Conservation (phyloP, 345 rosid genomes). For the Lepidium sativum region DNA sequence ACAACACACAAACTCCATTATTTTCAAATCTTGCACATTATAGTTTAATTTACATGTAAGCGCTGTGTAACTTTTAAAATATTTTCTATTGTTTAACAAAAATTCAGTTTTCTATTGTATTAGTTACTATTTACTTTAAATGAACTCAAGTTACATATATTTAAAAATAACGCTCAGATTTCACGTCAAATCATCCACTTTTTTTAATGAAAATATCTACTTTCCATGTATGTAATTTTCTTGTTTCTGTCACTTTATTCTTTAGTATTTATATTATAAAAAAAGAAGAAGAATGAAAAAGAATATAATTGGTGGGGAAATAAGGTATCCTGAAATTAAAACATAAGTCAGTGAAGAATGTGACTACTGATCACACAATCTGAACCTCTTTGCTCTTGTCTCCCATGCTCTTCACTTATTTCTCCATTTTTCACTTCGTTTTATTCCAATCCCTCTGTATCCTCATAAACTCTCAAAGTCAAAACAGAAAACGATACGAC, state of each 20-base stretch:
- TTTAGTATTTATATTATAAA: not conserved
- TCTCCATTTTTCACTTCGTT: conserved; percentile 1
- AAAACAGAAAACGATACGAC: not conserved
- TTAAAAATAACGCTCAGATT: not conserved
- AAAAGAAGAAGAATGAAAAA: not conserved
- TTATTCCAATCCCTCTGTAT: not conserved
- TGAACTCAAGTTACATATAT: not conserved
- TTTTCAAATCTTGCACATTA: no score
- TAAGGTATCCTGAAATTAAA: conserved; percentile 12
- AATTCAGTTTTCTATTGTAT: not conserved
- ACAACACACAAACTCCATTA: no score
- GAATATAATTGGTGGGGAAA: conserved; percentile 5
- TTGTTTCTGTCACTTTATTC: conserved; percentile 1
- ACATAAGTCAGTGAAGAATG: conserved; percentile 9
- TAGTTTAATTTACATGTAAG: no score
- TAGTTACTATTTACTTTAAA: not conserved
- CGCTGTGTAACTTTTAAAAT: no score
- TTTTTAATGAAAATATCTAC: not conserved
- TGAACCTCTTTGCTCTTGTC: conserved; percentile 19
- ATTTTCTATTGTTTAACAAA: not conserved
- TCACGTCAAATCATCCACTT: not conserved
- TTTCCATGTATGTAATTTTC: not conserved
- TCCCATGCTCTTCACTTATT: conserved; percentile 18
- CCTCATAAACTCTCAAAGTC: not conserved
- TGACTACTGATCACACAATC: conserved; percentile 19